Evolutionary conservation across 2,329 filamentous ascomycete species (phyloP), one percentile per base, ranked within the genome.

Genomic region (Calonectria hongkongensis): DNA sequence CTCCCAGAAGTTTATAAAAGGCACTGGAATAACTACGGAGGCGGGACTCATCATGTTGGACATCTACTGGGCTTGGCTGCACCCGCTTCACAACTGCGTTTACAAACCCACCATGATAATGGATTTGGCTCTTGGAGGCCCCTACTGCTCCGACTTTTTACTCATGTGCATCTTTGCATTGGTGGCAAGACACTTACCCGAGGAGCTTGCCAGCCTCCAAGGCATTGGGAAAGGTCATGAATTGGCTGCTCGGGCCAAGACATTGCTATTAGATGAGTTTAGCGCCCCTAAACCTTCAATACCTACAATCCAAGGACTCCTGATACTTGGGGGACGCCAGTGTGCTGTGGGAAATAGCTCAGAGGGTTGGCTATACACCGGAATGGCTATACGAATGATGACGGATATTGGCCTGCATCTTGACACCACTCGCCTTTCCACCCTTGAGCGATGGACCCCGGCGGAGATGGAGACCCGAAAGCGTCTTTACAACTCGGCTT

Each of bases 51-150:
- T 56, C 4, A 73, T 78, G 12, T 69, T 78, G 2, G 76, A 77
- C 13, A 78, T 77, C 5, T 78, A 78, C 56, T 78, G 76, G 76
- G 74, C 71, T 2, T 78, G 76, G 76, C n/a, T 77, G 18, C 75
- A 77, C 13, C 76, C 76, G 10, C 39, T 78, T 18, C 76, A 78
- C 47, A 72, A 73, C 39, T 75, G 72, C 36, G 74, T 78, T 8
- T 78, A 78, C 27, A 65, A 74, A 3, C 76, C 76, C 1, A 58
- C 54, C 28, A 63, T 78, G 1, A 68, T 76, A 33, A 77, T 77
- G 75, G 76, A 77, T 33, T 48, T 78, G 16, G 76, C 76, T 4
- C 65, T 78, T 1, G 74, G 73, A 9, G 75, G 76, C 1, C 73
- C 71, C 15, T 72, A 77, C n/a, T 78, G 74, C 54, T 77, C 76